A percentile compares a stretch with the other conserved stretches of the same genome.
Evolutionary conservation across 2,329 filamentous ascomycete species (phyloP).

Genomic region (Huntiella bhutanensis): DNA sequence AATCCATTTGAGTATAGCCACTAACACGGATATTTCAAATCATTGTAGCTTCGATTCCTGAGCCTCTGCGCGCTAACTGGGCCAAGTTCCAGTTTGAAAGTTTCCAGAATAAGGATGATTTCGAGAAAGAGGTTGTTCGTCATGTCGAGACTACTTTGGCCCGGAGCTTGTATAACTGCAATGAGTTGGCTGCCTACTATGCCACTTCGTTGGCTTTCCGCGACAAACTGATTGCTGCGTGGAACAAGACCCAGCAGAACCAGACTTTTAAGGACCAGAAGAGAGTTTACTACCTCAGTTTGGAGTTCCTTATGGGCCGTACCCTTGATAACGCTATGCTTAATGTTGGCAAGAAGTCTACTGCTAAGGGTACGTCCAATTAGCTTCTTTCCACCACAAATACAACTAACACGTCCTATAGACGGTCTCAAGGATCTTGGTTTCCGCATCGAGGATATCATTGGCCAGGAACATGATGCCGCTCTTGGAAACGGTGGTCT

Average conservation of each 20-base stretch:
- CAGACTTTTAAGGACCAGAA: slow-evolving; percentile 85
- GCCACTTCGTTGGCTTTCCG: slow-evolving; percentile 83
- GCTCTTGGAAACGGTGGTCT: slow-evolving; percentile 91
- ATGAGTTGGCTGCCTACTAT: slow-evolving; percentile 81
- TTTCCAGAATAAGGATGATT: slow-evolving; percentile 66
- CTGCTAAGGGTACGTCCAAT: slow-evolving; percentile 47
- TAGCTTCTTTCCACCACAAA: slow-evolving; percentile 18
- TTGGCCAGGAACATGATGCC: slow-evolving; percentile 87
- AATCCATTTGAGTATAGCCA: not conserved
- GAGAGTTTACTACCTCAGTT: slow-evolving; percentile 88
- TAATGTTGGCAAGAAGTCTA: slow-evolving; percentile 74
- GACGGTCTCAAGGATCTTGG: slow-evolving; percentile 76
- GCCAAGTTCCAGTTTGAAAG: slow-evolving; percentile 41
- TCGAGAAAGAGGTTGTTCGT: slow-evolving; percentile 69
- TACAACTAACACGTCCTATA: slow-evolving; percentile 20
- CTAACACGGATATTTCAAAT: not conserved
- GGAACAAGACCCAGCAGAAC: slow-evolving; percentile 95
- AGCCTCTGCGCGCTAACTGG: slow-evolving; percentile 70
- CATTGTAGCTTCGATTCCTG: slow-evolving; percentile 53
- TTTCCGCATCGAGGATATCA: slow-evolving; percentile 92
- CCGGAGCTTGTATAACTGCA: slow-evolving; percentile 93
- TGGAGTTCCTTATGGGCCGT: slow-evolving; percentile 95
- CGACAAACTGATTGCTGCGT: slow-evolving; percentile 81
- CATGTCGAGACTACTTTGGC: slow-evolving; percentile 95
- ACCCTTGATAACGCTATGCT: slow-evolving; percentile 97